These are phyloP conservation scores for Glycine latifolia DNA, from an alignment of 306 rosid genomes.

Conservation along the genomic window DNA sequence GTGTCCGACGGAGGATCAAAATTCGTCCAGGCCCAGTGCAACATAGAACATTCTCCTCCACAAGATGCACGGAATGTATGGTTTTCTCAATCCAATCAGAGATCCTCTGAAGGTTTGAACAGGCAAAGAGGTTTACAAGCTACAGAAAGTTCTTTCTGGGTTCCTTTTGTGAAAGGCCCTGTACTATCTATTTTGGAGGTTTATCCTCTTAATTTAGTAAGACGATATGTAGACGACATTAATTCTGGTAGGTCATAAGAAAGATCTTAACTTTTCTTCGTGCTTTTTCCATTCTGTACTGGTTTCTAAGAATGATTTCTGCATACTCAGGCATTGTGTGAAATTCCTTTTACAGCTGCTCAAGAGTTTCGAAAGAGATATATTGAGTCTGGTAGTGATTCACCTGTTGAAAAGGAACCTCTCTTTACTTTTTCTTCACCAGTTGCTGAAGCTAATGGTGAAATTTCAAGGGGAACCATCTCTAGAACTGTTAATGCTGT, in stretches of 20 bases:
- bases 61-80: conserved; percentile 44
- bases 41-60: conserved; percentile 50
- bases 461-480: conserved; percentile 51
- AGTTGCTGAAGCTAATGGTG: conserved; percentile 57
- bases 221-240: conserved; percentile 72
- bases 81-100: conserved; percentile 58
- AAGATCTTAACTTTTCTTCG: conserved; percentile 40
- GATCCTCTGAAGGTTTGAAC: conserved; percentile 54
- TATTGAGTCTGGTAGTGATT: conserved; percentile 61
- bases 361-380: conserved; percentile 70
- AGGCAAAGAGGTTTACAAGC: conserved; percentile 57
- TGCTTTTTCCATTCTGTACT: conserved; percentile 45
- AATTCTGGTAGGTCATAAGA: conserved; percentile 60
- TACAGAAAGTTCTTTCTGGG: conserved; percentile 63
- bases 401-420: conserved; percentile 68
- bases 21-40: conserved; percentile 48
- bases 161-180: conserved; percentile 69
- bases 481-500: conserved; percentile 50
- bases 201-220: conserved; percentile 76
- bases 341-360: conserved; percentile 66
- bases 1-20: conserved; percentile 60
- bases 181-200: conserved; percentile 75
- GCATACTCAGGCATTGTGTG: conserved; percentile 47
- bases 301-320: conserved; percentile 47
- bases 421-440: conserved; percentile 72